These are phyloP conservation scores for Boletus fagicola DNA, from an alignment of 768 basidiomycete genomes.

Conservation along the genomic window DNA sequence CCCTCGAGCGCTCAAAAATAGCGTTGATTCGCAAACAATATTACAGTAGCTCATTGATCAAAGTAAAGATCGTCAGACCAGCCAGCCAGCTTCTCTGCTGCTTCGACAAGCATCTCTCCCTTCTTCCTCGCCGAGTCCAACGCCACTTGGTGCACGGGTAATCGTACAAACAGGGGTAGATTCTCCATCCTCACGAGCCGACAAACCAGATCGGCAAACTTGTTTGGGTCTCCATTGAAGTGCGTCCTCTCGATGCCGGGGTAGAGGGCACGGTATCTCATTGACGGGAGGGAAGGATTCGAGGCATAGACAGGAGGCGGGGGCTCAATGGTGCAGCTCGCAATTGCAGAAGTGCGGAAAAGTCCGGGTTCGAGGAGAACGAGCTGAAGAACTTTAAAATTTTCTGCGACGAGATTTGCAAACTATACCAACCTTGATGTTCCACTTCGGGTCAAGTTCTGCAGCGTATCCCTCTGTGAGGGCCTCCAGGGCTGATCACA, in stretches of 20 bases:
- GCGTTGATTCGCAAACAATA: background rate
- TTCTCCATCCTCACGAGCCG: constrained; percentile 17
- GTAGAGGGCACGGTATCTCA: constrained; percentile 21
- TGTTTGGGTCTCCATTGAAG: constrained; percentile 26
- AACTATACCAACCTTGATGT: constrained; percentile 30
- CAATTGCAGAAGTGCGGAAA: constrained; percentile 22
- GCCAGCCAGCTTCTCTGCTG: constrained; percentile 18
- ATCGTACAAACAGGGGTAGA: constrained; percentile 15
- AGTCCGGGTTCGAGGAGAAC: constrained; percentile 24
- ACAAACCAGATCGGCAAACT: constrained; percentile 22
- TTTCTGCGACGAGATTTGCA: background rate
- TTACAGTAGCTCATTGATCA: background rate
- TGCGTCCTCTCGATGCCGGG: constrained; percentile 18
- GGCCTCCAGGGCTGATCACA: constrained; percentile 31
- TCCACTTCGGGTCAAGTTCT: constrained; percentile 37
- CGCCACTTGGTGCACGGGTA: constrained; percentile 27
- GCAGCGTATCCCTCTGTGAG: constrained; percentile 30
- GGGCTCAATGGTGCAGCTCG: constrained; percentile 14
- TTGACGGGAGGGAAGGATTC: constrained; percentile 26
- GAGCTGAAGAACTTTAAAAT: constrained; percentile 15
- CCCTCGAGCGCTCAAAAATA: background rate
- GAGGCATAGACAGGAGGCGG: constrained; percentile 20
- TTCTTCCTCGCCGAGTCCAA: constrained; percentile 22
- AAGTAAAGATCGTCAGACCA: constrained; percentile 30
- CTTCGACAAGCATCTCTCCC: constrained; percentile 18